Conservation (phyloP, 164 flowering plant species). For the Vitis riparia region DNA sequence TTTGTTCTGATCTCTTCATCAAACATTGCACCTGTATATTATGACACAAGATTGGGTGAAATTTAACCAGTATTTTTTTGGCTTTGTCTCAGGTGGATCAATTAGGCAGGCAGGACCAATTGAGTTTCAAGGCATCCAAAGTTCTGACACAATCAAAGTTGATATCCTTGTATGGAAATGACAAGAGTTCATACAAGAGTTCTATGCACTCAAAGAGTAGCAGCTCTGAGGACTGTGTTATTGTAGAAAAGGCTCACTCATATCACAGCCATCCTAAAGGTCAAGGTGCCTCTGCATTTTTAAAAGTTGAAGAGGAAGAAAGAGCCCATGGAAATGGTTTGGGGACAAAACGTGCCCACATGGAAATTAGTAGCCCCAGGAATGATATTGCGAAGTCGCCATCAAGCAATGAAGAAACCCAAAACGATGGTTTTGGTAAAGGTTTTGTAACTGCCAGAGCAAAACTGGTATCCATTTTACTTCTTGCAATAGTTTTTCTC, state of each 20-base stretch:
- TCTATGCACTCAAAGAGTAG: slow-evolving; percentile 25
- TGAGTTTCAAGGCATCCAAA: slow-evolving; percentile 41
- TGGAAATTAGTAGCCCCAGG: slow-evolving; percentile 48
- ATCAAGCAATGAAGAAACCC: slow-evolving; percentile 44
- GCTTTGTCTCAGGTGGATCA: slow-evolving; percentile 32
- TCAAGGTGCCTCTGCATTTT: slow-evolving; percentile 16
- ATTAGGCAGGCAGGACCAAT: slow-evolving; percentile 34
- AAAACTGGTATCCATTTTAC: slow-evolving; percentile 68
- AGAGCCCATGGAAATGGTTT: slow-evolving; percentile 30
- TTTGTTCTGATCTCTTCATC: neutral
- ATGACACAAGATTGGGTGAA: neutral
- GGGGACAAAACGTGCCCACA: slow-evolving; percentile 54
- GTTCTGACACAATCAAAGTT: slow-evolving; percentile 52
- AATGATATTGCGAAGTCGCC: slow-evolving; percentile 49
- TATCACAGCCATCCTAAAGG: slow-evolving; percentile 28
- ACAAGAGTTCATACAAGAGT: slow-evolving; percentile 25
- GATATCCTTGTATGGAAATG: slow-evolving; percentile 57
- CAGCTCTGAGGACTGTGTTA: slow-evolving; percentile 45
- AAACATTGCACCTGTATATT: neutral
- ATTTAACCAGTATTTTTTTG: no score
- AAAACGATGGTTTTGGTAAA: slow-evolving; percentile 49
- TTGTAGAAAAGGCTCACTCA: slow-evolving; percentile 36
- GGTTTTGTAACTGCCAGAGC: slow-evolving; percentile 89
- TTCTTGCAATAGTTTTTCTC: neutral
- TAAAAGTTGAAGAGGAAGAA: slow-evolving; percentile 55